Percentiles rank a stretch among this genome's conserved stretches.
Evolutionary conservation across 805 yeast genomes (phyloP).

Genomic region (Kluyveromyces nonfermentans): DNA sequence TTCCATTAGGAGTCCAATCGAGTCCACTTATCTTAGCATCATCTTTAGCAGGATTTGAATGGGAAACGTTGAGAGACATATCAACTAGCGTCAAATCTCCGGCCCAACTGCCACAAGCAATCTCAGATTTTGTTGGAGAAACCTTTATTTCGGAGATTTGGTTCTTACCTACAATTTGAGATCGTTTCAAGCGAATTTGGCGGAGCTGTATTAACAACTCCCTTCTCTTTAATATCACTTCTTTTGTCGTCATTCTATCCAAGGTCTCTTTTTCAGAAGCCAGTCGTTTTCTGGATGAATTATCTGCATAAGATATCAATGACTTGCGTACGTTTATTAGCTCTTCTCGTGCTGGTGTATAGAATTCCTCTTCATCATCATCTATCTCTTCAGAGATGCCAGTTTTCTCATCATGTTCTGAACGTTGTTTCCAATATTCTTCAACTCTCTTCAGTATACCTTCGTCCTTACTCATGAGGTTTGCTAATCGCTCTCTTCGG

Average conservation of each 20-base stretch:
- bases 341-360: conserved; percentile 62
- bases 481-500: conserved; percentile 50
- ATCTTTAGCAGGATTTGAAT: conserved; percentile 35
- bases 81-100: conserved; percentile 41
- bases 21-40: conserved; percentile 62
- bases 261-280: conserved; percentile 25
- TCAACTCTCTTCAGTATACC: conserved; percentile 13
- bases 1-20: conserved; percentile 45
- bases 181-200: conserved; percentile 42
- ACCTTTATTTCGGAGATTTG: conserved; percentile 55
- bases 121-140: conserved; percentile 28
- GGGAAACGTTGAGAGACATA: conserved; percentile 25
- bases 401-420: conserved; percentile 6
- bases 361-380: conserved; percentile 70
- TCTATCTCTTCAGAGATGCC: conserved; percentile 30
- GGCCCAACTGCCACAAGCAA: conserved; percentile 78
- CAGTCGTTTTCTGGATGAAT: conserved; percentile 36
- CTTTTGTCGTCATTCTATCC: conserved; percentile 30
- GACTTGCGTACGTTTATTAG: conserved; percentile 42
- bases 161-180: conserved; percentile 62
- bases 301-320: conserved; percentile 45
- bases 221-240: conserved; percentile 41
- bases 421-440: not conserved
- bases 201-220: conserved; percentile 27
- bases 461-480: conserved; percentile 32